A percentile compares a stretch with the other conserved stretches of the same genome.
These are phyloP conservation scores for Cladosporium sp. DNA, from an alignment of 2,329 filamentous ascomycete genomes.

Conservation along the genomic window DNA sequence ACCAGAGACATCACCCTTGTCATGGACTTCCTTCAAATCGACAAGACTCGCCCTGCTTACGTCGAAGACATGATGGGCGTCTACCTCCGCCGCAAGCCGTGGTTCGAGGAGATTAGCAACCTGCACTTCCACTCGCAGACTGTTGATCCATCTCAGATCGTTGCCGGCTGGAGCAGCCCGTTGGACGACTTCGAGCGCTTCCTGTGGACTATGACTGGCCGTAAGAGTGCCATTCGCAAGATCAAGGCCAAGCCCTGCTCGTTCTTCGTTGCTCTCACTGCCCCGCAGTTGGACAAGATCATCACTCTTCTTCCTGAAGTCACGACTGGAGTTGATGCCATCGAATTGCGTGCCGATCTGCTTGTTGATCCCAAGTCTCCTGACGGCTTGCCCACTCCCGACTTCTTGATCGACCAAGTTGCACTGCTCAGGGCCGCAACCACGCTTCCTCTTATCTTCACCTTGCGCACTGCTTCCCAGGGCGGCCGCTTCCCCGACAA, in stretches of 20 bases:
- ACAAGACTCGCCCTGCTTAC: constrained; percentile 90
- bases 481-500: constrained; percentile 85
- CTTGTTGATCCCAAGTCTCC: constrained; percentile 68
- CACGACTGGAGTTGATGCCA: constrained; percentile 83
- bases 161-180: constrained; percentile 37
- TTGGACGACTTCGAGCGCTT: constrained; percentile 70
- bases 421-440: constrained; percentile 72
- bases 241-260: constrained; percentile 68
- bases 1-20: constrained; percentile 85
- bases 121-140: constrained; percentile 86
- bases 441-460: constrained; percentile 84
- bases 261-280: constrained; percentile 90
- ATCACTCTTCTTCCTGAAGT: constrained; percentile 67
- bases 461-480: constrained; percentile 79
- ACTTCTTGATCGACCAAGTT: constrained; percentile 80
- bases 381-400: constrained; percentile 61
- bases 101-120: constrained; percentile 92
- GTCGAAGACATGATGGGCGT: constrained; percentile 89
- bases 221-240: constrained; percentile 53
- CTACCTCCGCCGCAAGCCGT: constrained; percentile 83
- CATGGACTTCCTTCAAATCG: constrained; percentile 81
- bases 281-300: constrained; percentile 69
- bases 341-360: constrained; percentile 91
- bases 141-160: constrained; percentile 44
- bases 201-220: constrained; percentile 67